Evolutionary conservation across 129 eudicot genomes (phyloP).

Genomic region (Escallonia rubra): DNA sequence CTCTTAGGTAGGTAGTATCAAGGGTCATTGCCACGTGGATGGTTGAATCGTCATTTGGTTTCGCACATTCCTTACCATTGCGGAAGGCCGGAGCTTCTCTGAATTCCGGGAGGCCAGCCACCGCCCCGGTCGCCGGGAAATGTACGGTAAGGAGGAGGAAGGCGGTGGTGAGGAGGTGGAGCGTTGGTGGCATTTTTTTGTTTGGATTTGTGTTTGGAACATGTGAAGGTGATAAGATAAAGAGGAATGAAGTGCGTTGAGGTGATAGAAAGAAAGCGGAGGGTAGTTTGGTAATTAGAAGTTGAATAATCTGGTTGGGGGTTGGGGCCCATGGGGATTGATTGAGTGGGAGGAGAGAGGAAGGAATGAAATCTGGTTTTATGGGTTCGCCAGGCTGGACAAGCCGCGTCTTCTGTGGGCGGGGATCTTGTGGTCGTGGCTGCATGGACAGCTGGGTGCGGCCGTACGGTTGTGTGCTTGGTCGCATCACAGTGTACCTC

Average conservation of each 20-base stretch:
- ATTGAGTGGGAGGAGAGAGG: too few species aligned
- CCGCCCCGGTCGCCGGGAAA: constrained; percentile 10
- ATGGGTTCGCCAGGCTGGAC: neutral
- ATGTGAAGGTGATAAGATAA: neutral
- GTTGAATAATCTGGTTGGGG: too few species aligned
- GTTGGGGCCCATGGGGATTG: too few species aligned
- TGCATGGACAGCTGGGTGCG: neutral
- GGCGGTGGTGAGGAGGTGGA: constrained; percentile 28
- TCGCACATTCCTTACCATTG: constrained; percentile 54
- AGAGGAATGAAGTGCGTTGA: neutral
- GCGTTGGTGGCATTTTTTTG: constrained; percentile 26
- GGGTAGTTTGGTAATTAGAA: neutral
- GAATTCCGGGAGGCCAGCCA: constrained; percentile 33
- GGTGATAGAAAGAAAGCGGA: neutral
- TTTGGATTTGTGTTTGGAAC: neutral
- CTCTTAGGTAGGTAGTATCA: constrained; percentile 88
- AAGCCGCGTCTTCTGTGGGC: neutral
- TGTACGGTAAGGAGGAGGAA: constrained; percentile 18
- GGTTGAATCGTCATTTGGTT: constrained; percentile 9
- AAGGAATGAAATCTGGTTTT: too few species aligned
- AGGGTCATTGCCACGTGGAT: constrained; percentile 92
- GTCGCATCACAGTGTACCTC: too few species aligned
- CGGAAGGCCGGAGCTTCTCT: constrained; percentile 89
- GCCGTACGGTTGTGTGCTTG: neutral
- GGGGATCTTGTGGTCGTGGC: neutral